These are phyloP conservation scores for Ustilago trichophora DNA, from an alignment of 1,284 basidiomycete species.

Conservation along the genomic window DNA sequence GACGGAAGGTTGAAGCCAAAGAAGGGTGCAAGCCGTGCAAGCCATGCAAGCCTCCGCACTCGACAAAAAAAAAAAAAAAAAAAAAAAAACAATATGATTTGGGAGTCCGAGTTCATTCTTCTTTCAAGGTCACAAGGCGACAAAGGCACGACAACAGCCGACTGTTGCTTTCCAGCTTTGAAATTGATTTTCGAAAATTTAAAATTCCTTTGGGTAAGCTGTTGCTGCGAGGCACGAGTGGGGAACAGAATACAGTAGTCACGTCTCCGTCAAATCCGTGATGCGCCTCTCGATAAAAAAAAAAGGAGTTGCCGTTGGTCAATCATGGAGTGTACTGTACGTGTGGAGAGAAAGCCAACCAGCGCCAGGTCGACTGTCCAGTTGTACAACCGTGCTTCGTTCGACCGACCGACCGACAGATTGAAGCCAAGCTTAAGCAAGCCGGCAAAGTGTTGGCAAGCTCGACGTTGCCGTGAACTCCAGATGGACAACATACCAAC, in stretches of 20 bases:
- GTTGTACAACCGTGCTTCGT: neutral
- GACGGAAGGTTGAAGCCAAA: conserved; percentile 10
- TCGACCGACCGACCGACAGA: neutral
- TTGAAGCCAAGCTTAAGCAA: neutral
- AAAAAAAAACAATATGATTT: too few species aligned
- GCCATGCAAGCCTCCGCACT: conserved; percentile 1
- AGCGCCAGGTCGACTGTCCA: neutral
- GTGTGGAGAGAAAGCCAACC: conserved; percentile 7
- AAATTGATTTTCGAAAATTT: too few species aligned
- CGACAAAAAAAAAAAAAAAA: too few species aligned
- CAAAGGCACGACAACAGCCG: too few species aligned
- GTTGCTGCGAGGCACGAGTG: too few species aligned
- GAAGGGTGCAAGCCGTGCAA: too few species aligned
- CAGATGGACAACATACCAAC: conserved; percentile 13
- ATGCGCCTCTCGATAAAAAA: neutral
- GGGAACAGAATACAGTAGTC: neutral
- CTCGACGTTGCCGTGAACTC: conserved; percentile 29
- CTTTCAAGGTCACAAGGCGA: too few species aligned
- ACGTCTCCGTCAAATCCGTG: conserved; percentile 33
- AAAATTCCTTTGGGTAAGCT: neutral
- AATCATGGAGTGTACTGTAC: too few species aligned
- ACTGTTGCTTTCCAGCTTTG: neutral
- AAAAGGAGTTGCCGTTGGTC: too few species aligned
- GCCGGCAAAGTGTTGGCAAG: neutral
- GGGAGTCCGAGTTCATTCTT: too few species aligned